Percentiles rank a stretch among this genome's conserved stretches.
Conservation (phyloP, 345 rosid genomes). For the Litchi chinensis region DNA sequence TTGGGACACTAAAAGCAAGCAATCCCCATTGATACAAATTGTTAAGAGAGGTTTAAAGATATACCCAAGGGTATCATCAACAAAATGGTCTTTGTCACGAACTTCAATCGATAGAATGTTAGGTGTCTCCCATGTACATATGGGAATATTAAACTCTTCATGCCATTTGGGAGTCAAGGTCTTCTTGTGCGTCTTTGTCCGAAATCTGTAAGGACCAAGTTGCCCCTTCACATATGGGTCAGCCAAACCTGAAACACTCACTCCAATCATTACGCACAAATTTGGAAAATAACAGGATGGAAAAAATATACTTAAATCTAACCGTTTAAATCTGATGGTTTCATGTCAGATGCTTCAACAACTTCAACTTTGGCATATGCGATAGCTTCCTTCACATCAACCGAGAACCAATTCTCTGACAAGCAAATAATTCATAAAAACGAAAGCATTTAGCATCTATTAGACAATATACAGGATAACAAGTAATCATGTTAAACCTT, state of each 20-base stretch:
- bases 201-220: conserved; percentile 77
- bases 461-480: background rate
- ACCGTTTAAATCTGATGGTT: conserved; percentile 90
- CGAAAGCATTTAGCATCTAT: background rate
- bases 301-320: conserved; percentile 27
- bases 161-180: conserved; percentile 88
- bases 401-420: conserved; percentile 80
- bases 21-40: background rate
- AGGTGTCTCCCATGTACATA: conserved; percentile 72
- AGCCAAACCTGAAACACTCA: conserved; percentile 68
- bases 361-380: conserved; percentile 80
- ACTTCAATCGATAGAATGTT: conserved; percentile 73
- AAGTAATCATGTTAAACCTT: background rate
- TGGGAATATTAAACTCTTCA: conserved; percentile 83
- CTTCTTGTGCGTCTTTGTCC: conserved; percentile 65
- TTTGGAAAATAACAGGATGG: background rate
- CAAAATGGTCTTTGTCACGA: conserved; percentile 77
- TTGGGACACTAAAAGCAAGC: background rate
- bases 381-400: conserved; percentile 77
- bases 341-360: conserved; percentile 78
- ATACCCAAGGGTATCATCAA: conserved; percentile 87
- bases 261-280: conserved; percentile 11
- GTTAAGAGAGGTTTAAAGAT: conserved; percentile 28
- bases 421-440: conserved; percentile 18
- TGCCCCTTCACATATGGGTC: conserved; percentile 97